These are phyloP conservation scores for Phyllachora maydis DNA, from an alignment of 2,329 filamentous ascomycete species.

Conservation along the genomic window DNA sequence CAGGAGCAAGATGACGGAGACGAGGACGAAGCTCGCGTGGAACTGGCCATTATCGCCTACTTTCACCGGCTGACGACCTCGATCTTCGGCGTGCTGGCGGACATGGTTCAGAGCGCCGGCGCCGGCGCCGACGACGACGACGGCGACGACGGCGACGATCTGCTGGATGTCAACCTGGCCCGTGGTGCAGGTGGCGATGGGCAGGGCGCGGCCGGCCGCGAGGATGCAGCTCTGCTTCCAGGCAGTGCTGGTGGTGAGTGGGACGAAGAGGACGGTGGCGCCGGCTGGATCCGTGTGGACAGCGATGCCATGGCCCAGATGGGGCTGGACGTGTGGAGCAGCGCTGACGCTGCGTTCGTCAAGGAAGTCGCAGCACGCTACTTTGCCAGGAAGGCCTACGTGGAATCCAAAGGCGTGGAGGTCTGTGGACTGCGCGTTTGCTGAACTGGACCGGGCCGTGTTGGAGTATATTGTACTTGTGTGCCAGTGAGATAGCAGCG, in stretches of 20 bases:
- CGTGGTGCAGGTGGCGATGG: slow-evolving; percentile 5
- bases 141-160: slow-evolving; percentile 23
- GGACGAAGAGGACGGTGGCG: slow-evolving; percentile 12
- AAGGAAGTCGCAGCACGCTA: slow-evolving; percentile 39
- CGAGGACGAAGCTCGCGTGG: slow-evolving; percentile 28
- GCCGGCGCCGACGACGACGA: no score
- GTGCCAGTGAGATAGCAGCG: no score
- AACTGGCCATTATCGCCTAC: slow-evolving; percentile 59
- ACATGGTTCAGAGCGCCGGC: slow-evolving; percentile 32
- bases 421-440: slow-evolving; percentile 57
- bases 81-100: slow-evolving; percentile 39
- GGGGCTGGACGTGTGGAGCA: slow-evolving; percentile 64
- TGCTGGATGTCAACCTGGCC: slow-evolving; percentile 8
- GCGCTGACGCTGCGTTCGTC: slow-evolving; percentile 47
- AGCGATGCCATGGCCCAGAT: slow-evolving; percentile 46
- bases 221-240: slow-evolving; percentile 3
- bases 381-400: slow-evolving; percentile 40
- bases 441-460: no score
- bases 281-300: slow-evolving; percentile 29
- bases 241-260: no score
- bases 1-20: no score
- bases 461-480: no score
- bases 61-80: slow-evolving; percentile 57
- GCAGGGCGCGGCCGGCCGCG: not conserved
- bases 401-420: slow-evolving; percentile 50